Evolutionary conservation across 2,329 filamentous ascomycete genomes (phyloP).

Genomic region (Cylindrodendrum hubeiense): DNA sequence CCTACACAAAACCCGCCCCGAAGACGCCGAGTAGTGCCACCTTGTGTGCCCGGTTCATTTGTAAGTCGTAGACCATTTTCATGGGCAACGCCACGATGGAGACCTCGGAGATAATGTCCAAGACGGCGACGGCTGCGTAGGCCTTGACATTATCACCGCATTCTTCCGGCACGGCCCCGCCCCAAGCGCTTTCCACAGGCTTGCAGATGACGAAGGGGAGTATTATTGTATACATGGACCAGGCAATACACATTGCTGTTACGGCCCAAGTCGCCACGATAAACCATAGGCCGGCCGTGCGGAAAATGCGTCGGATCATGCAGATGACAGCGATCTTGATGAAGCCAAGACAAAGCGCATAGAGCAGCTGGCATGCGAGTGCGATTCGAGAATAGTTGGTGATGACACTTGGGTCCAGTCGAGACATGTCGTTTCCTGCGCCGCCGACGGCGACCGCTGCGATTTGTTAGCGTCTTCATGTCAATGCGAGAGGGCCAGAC

Average conservation of each 20-base stretch:
- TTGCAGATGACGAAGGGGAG: slow-evolving; percentile 21
- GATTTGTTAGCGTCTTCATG: background rate
- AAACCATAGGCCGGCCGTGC: slow-evolving; percentile 11
- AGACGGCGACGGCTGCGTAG: slow-evolving; percentile 9
- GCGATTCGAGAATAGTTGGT: slow-evolving; percentile 11
- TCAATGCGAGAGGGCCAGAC: background rate
- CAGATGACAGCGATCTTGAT: slow-evolving; percentile 28
- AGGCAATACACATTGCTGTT: slow-evolving; percentile 5
- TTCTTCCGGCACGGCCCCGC: background rate
- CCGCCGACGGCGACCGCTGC: slow-evolving; percentile 5
- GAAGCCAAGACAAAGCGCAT: slow-evolving; percentile 23
- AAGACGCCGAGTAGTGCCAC: slow-evolving; percentile 19
- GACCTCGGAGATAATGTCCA: slow-evolving; percentile 17
- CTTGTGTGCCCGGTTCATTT: slow-evolving; percentile 23
- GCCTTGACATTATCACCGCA: slow-evolving; percentile 12
- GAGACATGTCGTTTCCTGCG: slow-evolving; percentile 6
- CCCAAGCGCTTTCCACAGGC: slow-evolving; percentile 19
- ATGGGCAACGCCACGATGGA: slow-evolving; percentile 18
- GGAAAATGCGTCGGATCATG: slow-evolving; percentile 30
- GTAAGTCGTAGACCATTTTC: slow-evolving; percentile 15
- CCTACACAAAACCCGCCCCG: slow-evolving; percentile 22
- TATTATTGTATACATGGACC: slow-evolving; percentile 15
- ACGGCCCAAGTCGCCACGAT: slow-evolving; percentile 5
- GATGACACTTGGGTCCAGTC: slow-evolving; percentile 4
- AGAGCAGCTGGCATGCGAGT: slow-evolving; percentile 25